A percentile compares a stretch with the other conserved stretches of the same genome.
phyloP scores from a whole-genome alignment of 2,329 filamentous ascomycete species.

The Cladosporium sp. region DNA sequence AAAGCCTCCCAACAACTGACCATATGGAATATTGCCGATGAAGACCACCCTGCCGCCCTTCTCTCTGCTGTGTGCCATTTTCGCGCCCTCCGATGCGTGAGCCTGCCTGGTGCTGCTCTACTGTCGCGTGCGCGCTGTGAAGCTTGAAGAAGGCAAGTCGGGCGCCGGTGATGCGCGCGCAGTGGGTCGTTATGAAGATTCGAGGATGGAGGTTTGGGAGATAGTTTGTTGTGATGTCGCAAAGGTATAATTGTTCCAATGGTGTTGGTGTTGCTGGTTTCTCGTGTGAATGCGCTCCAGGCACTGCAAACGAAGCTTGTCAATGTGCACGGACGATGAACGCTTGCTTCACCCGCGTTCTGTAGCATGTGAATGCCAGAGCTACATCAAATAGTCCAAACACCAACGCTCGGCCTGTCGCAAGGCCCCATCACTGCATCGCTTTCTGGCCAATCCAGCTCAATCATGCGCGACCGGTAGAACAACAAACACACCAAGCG shows the following conservation, averaged over 20 bases:
- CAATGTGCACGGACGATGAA: neutral
- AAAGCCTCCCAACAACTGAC: constrained; percentile 46
- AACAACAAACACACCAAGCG: neutral
- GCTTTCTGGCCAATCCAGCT: neutral
- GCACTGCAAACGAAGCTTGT: constrained; percentile 18
- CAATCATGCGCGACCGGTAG: constrained; percentile 16
- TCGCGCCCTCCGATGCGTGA: neutral
- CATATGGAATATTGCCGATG: constrained; percentile 84
- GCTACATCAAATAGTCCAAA: neutral
- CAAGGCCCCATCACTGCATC: neutral
- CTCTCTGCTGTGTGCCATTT: constrained; percentile 50
- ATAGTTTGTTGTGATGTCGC: neutral
- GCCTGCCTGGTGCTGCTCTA: neutral
- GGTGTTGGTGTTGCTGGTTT: neutral
- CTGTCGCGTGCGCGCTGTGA: constrained; percentile 1
- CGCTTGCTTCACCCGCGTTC: constrained; percentile 2
- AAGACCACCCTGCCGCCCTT: constrained; percentile 79
- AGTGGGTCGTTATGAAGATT: neutral
- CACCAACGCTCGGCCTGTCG: neutral
- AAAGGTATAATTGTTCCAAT: neutral
- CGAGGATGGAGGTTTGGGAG: neutral
- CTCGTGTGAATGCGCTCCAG: neutral
- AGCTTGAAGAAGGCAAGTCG: neutral
- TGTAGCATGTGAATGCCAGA: constrained; percentile 12
- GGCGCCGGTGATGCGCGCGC: neutral